Evolutionary conservation across 192 early-diverging fungal genomes (phyloP).

Genomic region (Dispira simplex): DNA sequence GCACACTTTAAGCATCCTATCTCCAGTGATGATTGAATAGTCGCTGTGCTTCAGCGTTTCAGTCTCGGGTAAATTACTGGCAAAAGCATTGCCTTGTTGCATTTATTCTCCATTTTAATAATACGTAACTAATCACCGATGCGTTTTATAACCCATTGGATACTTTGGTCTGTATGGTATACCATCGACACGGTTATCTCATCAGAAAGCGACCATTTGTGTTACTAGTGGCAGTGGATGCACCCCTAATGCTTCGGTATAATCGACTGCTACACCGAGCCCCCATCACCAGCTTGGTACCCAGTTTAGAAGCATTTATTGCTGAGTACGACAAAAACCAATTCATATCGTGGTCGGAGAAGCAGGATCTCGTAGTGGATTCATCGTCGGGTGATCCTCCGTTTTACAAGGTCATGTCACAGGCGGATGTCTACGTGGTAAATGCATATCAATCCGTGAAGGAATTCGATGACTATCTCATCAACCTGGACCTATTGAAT

Average conservation of each 20-base stretch:
- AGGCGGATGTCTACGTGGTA: constrained; percentile 43
- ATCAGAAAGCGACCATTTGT: constrained; percentile 64
- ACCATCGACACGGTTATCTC: neutral
- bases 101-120: too few species aligned
- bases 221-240: constrained; percentile 70
- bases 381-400: constrained; percentile 7
- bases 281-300: neutral
- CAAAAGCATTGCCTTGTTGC: too few species aligned
- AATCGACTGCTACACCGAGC: constrained; percentile 21
- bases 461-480: constrained; percentile 26
- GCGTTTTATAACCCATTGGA: too few species aligned
- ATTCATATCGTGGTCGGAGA: constrained; percentile 19
- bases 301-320: constrained; percentile 41
- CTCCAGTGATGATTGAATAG: too few species aligned
- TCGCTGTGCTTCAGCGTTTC: too few species aligned
- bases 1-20: too few species aligned
- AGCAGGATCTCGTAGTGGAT: neutral
- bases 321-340: constrained; percentile 31
- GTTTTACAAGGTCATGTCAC: constrained; percentile 20
- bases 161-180: neutral
- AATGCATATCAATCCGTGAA: constrained; percentile 31
- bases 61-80: too few species aligned
- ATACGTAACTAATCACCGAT: too few species aligned
- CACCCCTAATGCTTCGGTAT: constrained; percentile 56
- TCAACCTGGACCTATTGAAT: constrained; percentile 43